A percentile compares a stretch with the other conserved stretches of the same genome.
Conservation (phyloP, 2,329 filamentous ascomycete species). For the Coniochaeta prunicola region DNA sequence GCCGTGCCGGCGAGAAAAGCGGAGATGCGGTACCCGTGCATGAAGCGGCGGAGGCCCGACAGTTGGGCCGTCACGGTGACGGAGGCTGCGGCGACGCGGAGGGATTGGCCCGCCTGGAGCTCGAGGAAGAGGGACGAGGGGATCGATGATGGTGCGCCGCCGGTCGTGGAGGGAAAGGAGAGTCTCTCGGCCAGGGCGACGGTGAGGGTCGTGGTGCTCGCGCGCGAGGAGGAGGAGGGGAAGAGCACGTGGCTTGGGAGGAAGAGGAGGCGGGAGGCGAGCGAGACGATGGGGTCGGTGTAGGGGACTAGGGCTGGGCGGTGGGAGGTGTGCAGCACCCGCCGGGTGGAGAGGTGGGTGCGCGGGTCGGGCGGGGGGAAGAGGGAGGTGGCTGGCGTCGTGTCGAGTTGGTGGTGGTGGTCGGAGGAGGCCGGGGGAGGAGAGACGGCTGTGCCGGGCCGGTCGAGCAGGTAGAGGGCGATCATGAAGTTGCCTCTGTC, state of each 20-base stretch:
- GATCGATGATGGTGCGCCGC: constrained; percentile 18
- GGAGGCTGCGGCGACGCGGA: constrained; percentile 69
- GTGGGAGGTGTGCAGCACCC: constrained; percentile 55
- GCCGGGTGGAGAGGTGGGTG: constrained; percentile 27
- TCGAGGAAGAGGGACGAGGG: constrained; percentile 42
- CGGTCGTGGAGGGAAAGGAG: constrained; percentile 47
- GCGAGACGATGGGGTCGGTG: constrained; percentile 59
- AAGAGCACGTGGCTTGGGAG: constrained; percentile 65
- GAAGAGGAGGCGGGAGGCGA: constrained; percentile 51
- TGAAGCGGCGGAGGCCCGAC: constrained; percentile 70
- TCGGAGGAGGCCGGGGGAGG: constrained; percentile 15
- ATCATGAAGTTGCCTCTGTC: constrained; percentile 92
- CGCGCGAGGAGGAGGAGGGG: constrained; percentile 33
- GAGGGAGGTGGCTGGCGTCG: not conserved
- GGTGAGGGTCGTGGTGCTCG: constrained; percentile 55
- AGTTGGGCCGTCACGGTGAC: constrained; percentile 70
- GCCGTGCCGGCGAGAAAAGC: constrained; percentile 62
- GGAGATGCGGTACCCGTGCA: constrained; percentile 74
- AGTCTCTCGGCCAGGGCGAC: constrained; percentile 70
- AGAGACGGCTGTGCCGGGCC: constrained; percentile 14
- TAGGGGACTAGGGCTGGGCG: constrained; percentile 78
- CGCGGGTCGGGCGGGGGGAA: constrained; percentile 15
- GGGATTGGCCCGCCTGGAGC: constrained; percentile 57
- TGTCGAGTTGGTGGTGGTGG: constrained; percentile 15
- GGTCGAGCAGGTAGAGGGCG: constrained; percentile 60